Evolutionary conservation across 495 filamentous ascomycete genomes (phyloP), one percentile per base, ranked within the genome.

Genomic region (Hypoxylon cercidicola): DNA sequence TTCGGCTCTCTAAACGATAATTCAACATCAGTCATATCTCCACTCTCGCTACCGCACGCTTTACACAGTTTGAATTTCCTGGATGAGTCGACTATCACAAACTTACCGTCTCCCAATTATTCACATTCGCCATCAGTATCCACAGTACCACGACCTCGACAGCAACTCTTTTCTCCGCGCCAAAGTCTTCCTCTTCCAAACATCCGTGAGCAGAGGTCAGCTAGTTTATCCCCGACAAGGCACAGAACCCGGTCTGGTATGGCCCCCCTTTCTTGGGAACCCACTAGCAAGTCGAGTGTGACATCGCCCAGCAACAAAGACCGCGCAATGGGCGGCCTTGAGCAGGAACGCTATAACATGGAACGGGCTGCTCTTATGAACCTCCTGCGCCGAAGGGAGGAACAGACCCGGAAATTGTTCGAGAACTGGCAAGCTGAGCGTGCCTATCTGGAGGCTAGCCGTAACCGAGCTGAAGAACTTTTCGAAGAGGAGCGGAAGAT

Each of bases 381-480:
- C 20, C 70, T 78, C 53, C 67, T 82, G 37, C 76, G 72, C 10
- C 78, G 77, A 8, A 69, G 77, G 37, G 65, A 77, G 11, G 73
- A 77, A n/a, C 76, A 82, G 51, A 79, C 74, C 44, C 60, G 66
- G 12, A 70, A 69, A 34, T 71, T 81, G 39, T 50, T 71, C 18
- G 79, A 81, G 46, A 73, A 72, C n/a, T 81, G 78, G 79, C 77
- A 77, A 61, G 73, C 74, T 9, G 80, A 82, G 69, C 77, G 80
- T 16, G 76, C 75, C 16, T 72, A 77, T 45, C 58, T 81, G 37
- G 79, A 81, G 55, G 79, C 78, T 6, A 79, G 74, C 54, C 74
- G 80, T 6, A 71, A 75, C 39, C 72, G 78, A 32, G 78, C 75
- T 6, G 80, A 82, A 50, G 77, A 78, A 58, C 72, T 81, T 13